These are phyloP conservation scores for Solanum hybrid DNA, from an alignment of 305 asterid genomes.

Conservation along the genomic window DNA sequence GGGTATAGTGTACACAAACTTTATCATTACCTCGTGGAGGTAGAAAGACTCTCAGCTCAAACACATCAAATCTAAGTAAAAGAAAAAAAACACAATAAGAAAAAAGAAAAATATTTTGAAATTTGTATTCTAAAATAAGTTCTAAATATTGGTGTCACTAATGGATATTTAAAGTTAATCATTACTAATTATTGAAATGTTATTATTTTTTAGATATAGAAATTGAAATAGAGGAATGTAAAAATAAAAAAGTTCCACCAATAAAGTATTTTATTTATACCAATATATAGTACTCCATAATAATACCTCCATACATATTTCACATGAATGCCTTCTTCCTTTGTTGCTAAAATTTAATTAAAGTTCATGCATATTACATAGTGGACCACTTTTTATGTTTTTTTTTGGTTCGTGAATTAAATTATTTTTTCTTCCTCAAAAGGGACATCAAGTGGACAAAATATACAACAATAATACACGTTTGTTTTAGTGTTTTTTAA, in stretches of 20 bases:
- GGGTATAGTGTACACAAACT: not conserved
- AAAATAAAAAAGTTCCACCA: not conserved
- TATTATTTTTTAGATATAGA: not conserved
- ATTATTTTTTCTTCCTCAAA: not conserved
- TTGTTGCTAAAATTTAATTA: not conserved
- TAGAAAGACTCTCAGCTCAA: not conserved
- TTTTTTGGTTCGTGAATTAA: not conserved
- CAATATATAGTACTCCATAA: not conserved
- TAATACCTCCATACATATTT: conserved; percentile 1
- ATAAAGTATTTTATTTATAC: not conserved
- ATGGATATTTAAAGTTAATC: not conserved
- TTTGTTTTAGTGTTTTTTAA: not conserved
- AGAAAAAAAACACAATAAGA: no score
- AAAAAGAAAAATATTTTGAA: not conserved
- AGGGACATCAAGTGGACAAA: not conserved
- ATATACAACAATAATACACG: not conserved
- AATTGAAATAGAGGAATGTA: not conserved
- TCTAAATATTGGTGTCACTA: not conserved
- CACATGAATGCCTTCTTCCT: conserved; percentile 10
- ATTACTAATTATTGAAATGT: not conserved
- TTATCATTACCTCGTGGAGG: not conserved
- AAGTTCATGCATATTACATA: not conserved
- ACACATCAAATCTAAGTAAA: no score
- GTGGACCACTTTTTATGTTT: not conserved
- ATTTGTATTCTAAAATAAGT: not conserved